Evolutionary conservation across 805 yeast species (phyloP).

Genomic region (Priceomyces carsonii): DNA sequence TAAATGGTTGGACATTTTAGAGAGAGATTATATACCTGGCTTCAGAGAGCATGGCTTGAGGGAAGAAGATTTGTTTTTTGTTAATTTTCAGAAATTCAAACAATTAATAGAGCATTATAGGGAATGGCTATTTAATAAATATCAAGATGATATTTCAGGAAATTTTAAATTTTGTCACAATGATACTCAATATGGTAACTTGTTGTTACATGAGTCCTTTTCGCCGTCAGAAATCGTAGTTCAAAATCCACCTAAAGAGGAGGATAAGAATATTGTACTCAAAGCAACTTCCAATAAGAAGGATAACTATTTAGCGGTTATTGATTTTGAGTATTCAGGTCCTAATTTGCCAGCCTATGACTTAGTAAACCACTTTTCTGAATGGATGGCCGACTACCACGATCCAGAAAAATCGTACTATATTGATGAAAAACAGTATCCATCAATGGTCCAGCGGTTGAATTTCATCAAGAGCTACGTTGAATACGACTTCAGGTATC

Average conservation of each 20-base stretch:
- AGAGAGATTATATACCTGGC: constrained; percentile 42
- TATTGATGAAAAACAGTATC: constrained; percentile 60
- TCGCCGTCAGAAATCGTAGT: constrained; percentile 47
- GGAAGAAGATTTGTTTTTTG: constrained; percentile 39
- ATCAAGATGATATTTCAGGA: constrained; percentile 46
- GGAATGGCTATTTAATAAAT: constrained; percentile 58
- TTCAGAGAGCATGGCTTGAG: constrained; percentile 31
- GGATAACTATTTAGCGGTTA: constrained; percentile 72
- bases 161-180: constrained; percentile 86
- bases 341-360: constrained; percentile 88
- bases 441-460: constrained; percentile 64
- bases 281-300: constrained; percentile 30
- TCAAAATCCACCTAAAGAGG: constrained; percentile 6
- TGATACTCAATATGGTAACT: constrained; percentile 95
- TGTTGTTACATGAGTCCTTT: constrained; percentile 61
- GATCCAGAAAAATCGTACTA: constrained; percentile 53
- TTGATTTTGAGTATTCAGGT: constrained; percentile 95
- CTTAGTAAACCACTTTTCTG: constrained; percentile 89
- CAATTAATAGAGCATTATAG: constrained; percentile 51
- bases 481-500: constrained; percentile 51
- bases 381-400: constrained; percentile 96
- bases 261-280: constrained; percentile 13
- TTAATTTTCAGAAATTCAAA: constrained; percentile 53
- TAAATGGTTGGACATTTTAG: constrained; percentile 63
- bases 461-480: constrained; percentile 79